Evolutionary conservation across 2,329 filamentous ascomycete genomes (phyloP), one percentile per base, ranked within the genome.

Genomic region (Calonectria henricotiae): DNA sequence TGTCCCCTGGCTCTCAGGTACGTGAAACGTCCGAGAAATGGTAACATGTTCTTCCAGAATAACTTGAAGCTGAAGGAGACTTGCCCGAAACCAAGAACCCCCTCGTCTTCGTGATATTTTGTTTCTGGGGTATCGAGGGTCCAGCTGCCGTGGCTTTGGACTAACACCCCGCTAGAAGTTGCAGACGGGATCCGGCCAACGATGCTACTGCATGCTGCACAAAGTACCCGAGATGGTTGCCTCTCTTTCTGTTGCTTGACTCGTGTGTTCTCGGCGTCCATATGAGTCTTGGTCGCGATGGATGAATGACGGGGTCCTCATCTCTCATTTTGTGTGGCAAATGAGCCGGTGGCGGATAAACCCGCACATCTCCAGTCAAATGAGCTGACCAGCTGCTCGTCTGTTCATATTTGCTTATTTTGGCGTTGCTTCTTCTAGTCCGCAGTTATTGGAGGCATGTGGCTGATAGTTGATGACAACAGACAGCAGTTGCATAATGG

Each of bases 31-130:
- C 58, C 62, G 30, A 69, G 46, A 46, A n/a, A 39, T 47, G 44
- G 64, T 71, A 61, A 71, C 70, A 70, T 69, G 67, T 69, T 74
- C 61, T 77, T 77, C 75, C 77, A 76, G 75, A 80, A 78, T 66
- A 73, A 72, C 46, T 71, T 73, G 73, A 76, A 65, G 73, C 72
- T 65, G 47, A 8, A n/a, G 66, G 63, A 67, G 58, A 61, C 68
- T 71, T 66, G 35, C 51, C 44, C 67, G 46, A 68, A 54, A 46
- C 41, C 68, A 41, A 51, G 70, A 64, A 67, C 67, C 55, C 65
- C 51, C 62, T 71, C 69, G 67, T 60, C 67, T 70, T 64, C 62
- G 71, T 35, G 32, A 32, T 37, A 41, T 58, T 58, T 51, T 70
- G 35, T 47, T 75, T 74, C 72, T 68, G 71, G 74, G 70, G 71